A percentile compares a stretch with the other conserved stretches of the same genome.
Conservation (phyloP, 2,329 filamentous ascomycete species). For the Stachybotrys elegans region DNA sequence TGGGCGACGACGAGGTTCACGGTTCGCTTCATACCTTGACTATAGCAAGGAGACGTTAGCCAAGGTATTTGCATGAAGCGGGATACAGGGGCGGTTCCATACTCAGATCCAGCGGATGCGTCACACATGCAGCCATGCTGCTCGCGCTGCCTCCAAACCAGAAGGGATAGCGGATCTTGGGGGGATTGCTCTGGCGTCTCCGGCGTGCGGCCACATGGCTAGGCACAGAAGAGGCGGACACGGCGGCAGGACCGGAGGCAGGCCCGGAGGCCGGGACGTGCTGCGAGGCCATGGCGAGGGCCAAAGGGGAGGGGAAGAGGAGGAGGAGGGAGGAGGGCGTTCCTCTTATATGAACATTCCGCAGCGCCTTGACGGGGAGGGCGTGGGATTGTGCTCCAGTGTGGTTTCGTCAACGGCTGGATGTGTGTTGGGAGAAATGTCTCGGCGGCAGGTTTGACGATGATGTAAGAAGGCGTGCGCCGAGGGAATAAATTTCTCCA, state of each 20-base stretch:
- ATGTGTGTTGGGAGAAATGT: background rate
- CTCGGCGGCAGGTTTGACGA: background rate
- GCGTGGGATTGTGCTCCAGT: too few species aligned
- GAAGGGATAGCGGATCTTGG: slow-evolving; percentile 62
- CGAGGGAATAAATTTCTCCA: too few species aligned
- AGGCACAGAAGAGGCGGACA: too few species aligned
- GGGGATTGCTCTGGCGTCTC: slow-evolving; percentile 32
- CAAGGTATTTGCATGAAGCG: background rate
- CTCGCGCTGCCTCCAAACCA: slow-evolving; percentile 97
- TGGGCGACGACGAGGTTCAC: too few species aligned
- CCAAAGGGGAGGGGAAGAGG: background rate
- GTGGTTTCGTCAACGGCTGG: background rate
- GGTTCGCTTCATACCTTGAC: background rate
- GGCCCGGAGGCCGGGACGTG: slow-evolving; percentile 5
- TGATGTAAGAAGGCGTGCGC: background rate
- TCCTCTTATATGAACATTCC: slow-evolving; percentile 2
- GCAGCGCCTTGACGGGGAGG: background rate
- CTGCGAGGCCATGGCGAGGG: slow-evolving; percentile 2
- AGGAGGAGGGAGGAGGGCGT: background rate
- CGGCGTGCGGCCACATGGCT: slow-evolving; percentile 11
- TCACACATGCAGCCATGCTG: slow-evolving; percentile 85
- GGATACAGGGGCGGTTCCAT: slow-evolving; percentile 30
- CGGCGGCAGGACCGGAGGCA: too few species aligned
- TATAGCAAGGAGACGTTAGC: background rate
- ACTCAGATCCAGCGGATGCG: slow-evolving; percentile 91